phyloP scores from a whole-genome alignment of 2,329 filamentous ascomycete species.

The Raffaelea ambrosiae region DNA sequence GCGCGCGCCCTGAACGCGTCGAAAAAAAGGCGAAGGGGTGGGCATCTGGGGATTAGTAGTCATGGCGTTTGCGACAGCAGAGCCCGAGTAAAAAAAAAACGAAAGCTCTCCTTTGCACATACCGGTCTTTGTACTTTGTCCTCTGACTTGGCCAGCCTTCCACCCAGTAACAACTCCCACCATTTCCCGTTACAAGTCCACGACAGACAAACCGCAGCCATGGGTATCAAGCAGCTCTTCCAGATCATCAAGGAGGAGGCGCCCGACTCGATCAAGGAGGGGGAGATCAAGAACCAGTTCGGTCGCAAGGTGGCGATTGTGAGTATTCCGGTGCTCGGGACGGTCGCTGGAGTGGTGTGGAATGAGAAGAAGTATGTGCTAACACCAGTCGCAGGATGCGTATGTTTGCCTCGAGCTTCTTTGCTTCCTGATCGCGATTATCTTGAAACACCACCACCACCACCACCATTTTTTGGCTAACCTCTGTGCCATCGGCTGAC shows the following conservation, averaged over 20 bases:
- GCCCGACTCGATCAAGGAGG: conserved; percentile 90
- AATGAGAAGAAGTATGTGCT: conserved; percentile 1
- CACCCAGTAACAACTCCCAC: too few relatives aligned
- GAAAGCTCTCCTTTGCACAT: too few relatives aligned
- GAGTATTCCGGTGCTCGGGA: conserved; percentile 33
- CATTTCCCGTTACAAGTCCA: too few relatives aligned
- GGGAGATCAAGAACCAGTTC: conserved; percentile 98
- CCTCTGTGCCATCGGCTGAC: neutral
- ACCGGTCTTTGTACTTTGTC: too few relatives aligned
- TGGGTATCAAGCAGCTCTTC: conserved; percentile 67
- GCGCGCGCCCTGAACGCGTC: neutral
- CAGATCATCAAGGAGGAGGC: conserved; percentile 84
- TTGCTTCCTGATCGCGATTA: neutral
- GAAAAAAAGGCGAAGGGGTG: neutral
- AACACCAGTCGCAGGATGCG: conserved; percentile 48
- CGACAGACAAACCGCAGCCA: conserved; percentile 22
- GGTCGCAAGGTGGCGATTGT: conserved; percentile 97
- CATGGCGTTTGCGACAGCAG: too few relatives aligned
- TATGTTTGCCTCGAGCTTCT: too few relatives aligned
- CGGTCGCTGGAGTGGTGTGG: neutral
- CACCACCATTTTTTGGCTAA: neutral
- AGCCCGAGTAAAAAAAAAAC: too few relatives aligned
- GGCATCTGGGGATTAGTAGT: too few relatives aligned
- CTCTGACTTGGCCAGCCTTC: too few relatives aligned
- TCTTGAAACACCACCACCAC: too few relatives aligned